These are phyloP conservation scores for Pyrus hybrid DNA, from an alignment of 331 rosid genomes.

Conservation along the genomic window DNA sequence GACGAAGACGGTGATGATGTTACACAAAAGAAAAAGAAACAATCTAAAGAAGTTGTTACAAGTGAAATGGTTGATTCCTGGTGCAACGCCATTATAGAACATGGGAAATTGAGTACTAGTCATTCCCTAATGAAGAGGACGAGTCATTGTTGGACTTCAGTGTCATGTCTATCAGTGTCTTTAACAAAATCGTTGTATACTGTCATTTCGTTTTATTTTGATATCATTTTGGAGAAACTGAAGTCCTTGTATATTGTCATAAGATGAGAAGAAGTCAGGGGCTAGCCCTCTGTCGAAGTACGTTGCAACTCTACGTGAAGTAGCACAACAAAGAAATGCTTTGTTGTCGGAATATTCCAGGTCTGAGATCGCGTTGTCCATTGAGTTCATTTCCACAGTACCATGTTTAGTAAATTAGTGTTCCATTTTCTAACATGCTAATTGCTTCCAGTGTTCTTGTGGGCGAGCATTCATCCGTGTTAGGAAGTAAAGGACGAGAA, in stretches of 20 bases:
- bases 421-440: constrained; percentile 24
- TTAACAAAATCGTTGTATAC: too few species aligned
- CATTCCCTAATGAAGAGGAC: constrained; percentile 49
- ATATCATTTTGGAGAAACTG: constrained; percentile 4
- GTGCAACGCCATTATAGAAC: constrained; percentile 53
- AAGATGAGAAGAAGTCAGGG: constrained; percentile 64
- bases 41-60: constrained; percentile 46
- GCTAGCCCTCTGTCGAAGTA: constrained; percentile 65
- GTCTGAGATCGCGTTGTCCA: constrained; percentile 23
- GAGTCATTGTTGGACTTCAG: too few species aligned
- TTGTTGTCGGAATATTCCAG: constrained; percentile 59
- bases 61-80: constrained; percentile 71
- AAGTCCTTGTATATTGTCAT: too few species aligned
- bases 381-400: constrained; percentile 6
- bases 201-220: not conserved
- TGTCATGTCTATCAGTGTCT: too few species aligned
- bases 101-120: constrained; percentile 47
- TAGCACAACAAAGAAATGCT: constrained; percentile 50
- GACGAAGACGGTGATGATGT: constrained; percentile 30
- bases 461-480: constrained; percentile 62
- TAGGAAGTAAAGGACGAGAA: constrained; percentile 40
- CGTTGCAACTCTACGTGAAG: constrained; percentile 38
- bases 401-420: constrained; percentile 10
- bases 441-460: constrained; percentile 56
- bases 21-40: constrained; percentile 30